Conservation (phyloP, 768 basidiomycete genomes). For the Postia placenta region DNA sequence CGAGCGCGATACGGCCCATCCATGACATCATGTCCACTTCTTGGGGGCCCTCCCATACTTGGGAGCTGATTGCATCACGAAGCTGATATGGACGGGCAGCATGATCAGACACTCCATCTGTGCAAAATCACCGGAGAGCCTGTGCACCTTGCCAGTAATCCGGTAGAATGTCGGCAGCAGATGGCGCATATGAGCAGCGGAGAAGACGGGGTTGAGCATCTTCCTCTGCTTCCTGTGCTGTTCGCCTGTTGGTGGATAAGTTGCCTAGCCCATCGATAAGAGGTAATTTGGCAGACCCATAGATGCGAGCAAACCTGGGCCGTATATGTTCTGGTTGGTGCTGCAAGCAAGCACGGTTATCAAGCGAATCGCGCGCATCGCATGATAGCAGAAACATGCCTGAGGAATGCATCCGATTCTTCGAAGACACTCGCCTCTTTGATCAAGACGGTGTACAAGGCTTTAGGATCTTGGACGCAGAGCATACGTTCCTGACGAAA, state of each 20-base stretch:
- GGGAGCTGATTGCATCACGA: constrained; percentile 2
- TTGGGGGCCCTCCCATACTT: neutral
- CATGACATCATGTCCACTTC: constrained; percentile 14
- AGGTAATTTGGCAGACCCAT: constrained; percentile 7
- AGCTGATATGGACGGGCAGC: constrained; percentile 7
- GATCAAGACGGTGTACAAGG: constrained; percentile 38
- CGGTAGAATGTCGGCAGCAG: constrained; percentile 21
- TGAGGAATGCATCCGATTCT: constrained; percentile 9
- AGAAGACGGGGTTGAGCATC: constrained; percentile 26
- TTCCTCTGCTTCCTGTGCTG: constrained; percentile 25
- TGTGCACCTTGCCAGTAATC: constrained; percentile 13
- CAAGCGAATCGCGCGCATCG: neutral
- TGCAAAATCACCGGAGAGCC: neutral
- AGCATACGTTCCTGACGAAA: constrained; percentile 24
- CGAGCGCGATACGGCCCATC: constrained; percentile 13
- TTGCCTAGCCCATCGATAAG: neutral
- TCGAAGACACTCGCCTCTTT: constrained; percentile 28
- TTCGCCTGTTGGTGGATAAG: constrained; percentile 15
- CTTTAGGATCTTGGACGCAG: constrained; percentile 39
- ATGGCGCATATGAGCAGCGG: constrained; percentile 18
- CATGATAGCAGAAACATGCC: constrained; percentile 5
- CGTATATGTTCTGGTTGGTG: constrained; percentile 12
- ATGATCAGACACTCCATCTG: neutral
- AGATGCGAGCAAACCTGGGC: constrained; percentile 17
- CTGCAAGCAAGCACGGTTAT: constrained; percentile 5